Conservation (phyloP, 495 filamentous ascomycete species). For the Halenospora varia region DNA sequence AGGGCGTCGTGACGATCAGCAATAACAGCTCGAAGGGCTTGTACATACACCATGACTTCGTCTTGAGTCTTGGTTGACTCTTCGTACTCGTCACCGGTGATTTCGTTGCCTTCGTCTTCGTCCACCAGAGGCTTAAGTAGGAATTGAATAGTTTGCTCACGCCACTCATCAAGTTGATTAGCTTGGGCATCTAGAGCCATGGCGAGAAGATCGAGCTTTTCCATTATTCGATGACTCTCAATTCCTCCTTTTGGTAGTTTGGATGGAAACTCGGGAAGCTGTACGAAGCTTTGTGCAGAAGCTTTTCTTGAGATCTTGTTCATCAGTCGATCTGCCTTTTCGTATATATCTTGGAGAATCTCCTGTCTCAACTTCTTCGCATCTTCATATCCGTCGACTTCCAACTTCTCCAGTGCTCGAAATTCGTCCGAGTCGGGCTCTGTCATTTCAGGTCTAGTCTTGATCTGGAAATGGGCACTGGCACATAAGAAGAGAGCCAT, state of each 20-base stretch:
- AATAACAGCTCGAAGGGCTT: conserved; percentile 67
- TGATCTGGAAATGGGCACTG: conserved; percentile 80
- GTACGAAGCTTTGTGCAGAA: conserved; percentile 49
- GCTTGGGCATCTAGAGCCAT: conserved; percentile 65
- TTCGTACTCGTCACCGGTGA: conserved; percentile 85
- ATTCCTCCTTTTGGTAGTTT: conserved; percentile 54
- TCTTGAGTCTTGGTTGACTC: conserved; percentile 83
- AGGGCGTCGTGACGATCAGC: conserved; percentile 75
- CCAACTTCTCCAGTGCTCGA: conserved; percentile 58
- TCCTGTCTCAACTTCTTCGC: conserved; percentile 77
- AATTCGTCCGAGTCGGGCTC: conserved; percentile 63
- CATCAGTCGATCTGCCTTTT: conserved; percentile 37
- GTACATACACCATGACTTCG: conserved; percentile 74
- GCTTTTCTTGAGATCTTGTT: conserved; percentile 43
- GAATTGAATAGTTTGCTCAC: conserved; percentile 63
- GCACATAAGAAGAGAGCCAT: conserved; percentile 79
- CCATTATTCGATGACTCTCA: conserved; percentile 52
- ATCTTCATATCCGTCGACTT: conserved; percentile 66
- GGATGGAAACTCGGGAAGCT: conserved; percentile 55
- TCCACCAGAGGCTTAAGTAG: conserved; percentile 76
- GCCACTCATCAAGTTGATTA: conserved; percentile 65
- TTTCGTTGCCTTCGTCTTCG: conserved; percentile 65
- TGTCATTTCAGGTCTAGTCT: conserved; percentile 58
- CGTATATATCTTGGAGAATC: conserved; percentile 48
- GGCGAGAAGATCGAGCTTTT: conserved; percentile 50